Conservation (phyloP, 192 early-diverging fungal species). For the Podochytrium sp. region DNA sequence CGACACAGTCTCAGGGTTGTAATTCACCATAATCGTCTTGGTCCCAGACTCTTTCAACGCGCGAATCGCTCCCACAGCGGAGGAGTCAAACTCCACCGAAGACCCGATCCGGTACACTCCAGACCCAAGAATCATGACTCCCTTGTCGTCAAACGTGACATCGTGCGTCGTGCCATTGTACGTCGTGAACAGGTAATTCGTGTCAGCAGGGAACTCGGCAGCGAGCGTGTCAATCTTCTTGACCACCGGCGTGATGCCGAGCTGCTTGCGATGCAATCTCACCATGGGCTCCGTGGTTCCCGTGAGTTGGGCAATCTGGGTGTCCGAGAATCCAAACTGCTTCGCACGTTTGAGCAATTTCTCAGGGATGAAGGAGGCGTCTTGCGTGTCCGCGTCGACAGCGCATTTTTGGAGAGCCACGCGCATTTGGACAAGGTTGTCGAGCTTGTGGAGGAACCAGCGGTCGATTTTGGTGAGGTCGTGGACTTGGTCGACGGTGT, state of each 20-base stretch:
- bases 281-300: slow-evolving; percentile 62
- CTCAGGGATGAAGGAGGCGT: slow-evolving; percentile 56
- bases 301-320: slow-evolving; percentile 73
- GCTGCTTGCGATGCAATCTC: slow-evolving; percentile 68
- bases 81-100: slow-evolving; percentile 98
- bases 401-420: slow-evolving; percentile 49
- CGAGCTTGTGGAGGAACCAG: slow-evolving; percentile 90
- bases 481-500: slow-evolving; percentile 77
- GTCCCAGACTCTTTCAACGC: slow-evolving; percentile 74
- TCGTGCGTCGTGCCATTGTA: slow-evolving; percentile 90
- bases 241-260: slow-evolving; percentile 83
- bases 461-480: slow-evolving; percentile 86
- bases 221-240: slow-evolving; percentile 97
- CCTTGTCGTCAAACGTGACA: slow-evolving; percentile 83
- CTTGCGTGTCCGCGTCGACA: slow-evolving; percentile 17
- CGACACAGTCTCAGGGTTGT: slow-evolving; percentile 98
- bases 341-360: slow-evolving; percentile 75
- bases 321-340: slow-evolving; percentile 87
- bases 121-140: slow-evolving; percentile 94
- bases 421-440: slow-evolving; percentile 74
- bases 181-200: slow-evolving; percentile 98
- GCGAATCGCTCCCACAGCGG: slow-evolving; percentile 68
- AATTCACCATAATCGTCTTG: slow-evolving; percentile 96
- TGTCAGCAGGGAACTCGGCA: slow-evolving; percentile 94
- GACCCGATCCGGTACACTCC: slow-evolving; percentile 98